These are phyloP conservation scores for Jaltomata sinuosa DNA, from an alignment of 257 asterid species.

Conservation along the genomic window DNA sequence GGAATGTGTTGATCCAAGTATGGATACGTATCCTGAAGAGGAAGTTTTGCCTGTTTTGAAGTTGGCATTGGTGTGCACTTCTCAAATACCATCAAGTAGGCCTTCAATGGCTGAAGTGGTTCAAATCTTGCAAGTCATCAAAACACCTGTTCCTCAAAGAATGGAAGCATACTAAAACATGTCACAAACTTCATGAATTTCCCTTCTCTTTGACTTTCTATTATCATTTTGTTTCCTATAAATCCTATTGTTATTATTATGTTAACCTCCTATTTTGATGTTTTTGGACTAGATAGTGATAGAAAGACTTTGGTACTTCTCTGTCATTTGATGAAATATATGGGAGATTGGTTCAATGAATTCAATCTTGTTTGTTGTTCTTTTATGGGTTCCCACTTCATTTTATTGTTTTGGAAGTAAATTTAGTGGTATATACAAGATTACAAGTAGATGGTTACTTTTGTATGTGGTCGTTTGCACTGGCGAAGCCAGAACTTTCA, in stretches of 20 bases:
- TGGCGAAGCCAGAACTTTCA: not conserved
- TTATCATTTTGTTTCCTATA: not conserved
- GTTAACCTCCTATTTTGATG: not conserved
- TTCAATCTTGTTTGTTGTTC: not conserved
- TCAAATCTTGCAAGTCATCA: slow-evolving; percentile 84
- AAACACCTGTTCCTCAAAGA: slow-evolving; percentile 59
- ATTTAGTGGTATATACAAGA: not conserved
- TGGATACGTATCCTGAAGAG: slow-evolving; percentile 70
- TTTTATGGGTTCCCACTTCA: not conserved
- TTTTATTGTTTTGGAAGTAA: not conserved
- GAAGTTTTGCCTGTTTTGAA: slow-evolving; percentile 80
- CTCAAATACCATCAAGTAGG: slow-evolving; percentile 91
- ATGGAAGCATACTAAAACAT: slow-evolving; percentile 23
- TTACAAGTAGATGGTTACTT: not conserved
- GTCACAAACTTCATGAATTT: not conserved
- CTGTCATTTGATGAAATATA: not conserved
- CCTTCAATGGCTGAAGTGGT: slow-evolving; percentile 98
- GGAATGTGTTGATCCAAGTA: slow-evolving; percentile 61
- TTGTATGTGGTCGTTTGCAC: not conserved
- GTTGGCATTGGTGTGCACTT: slow-evolving; percentile 83
- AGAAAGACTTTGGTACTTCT: not conserved
- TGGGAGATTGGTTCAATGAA: not conserved
- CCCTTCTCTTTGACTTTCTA: not conserved
- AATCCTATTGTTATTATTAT: not conserved
- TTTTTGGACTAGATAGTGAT: not conserved